Evolutionary conservation across 2,329 filamentous ascomycete genomes (phyloP).

Genomic region (Colletotrichum chrysophilum): DNA sequence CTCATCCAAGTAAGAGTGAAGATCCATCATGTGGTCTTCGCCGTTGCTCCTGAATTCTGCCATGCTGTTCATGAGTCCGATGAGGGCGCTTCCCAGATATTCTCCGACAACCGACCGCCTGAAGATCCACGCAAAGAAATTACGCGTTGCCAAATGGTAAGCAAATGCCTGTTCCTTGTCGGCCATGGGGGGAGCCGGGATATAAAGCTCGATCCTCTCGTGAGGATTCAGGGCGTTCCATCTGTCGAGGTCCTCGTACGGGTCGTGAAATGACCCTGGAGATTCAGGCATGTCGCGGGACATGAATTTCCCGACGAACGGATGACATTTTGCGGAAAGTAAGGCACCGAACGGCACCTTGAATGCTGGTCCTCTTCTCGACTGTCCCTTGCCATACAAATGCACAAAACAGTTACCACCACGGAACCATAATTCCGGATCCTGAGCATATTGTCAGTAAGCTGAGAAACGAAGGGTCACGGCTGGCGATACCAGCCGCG

Average conservation of each 20-base stretch:
- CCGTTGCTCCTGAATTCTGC: conserved; percentile 61
- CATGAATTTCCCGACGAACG: conserved; percentile 62
- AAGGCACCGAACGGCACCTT: conserved; percentile 65
- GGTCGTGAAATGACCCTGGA: neutral
- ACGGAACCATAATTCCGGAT: conserved; percentile 72
- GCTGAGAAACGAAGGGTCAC: neutral
- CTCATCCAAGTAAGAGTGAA: conserved; percentile 70
- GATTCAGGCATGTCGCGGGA: conserved; percentile 22
- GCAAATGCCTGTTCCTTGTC: conserved; percentile 60
- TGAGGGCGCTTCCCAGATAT: conserved; percentile 67
- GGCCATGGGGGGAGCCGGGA: conserved; percentile 65
- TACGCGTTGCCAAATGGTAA: conserved; percentile 74
- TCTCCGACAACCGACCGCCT: conserved; percentile 70
- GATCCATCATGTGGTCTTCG: conserved; percentile 63
- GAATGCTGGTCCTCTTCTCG: conserved; percentile 70
- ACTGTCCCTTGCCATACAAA: conserved; percentile 70
- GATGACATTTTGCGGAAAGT: conserved; percentile 61
- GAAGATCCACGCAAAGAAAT: conserved; percentile 76
- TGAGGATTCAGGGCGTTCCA: conserved; percentile 35
- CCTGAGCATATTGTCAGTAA: conserved; percentile 48
- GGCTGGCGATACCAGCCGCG: neutral
- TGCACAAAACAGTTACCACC: conserved; percentile 74
- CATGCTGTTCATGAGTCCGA: conserved; percentile 70
- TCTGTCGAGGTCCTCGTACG: conserved; percentile 31
- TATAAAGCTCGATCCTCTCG: conserved; percentile 64